Base-by-base conservation (phyloP, 2,329 filamentous ascomycete species). In the Penicillium frequentans region DNA sequence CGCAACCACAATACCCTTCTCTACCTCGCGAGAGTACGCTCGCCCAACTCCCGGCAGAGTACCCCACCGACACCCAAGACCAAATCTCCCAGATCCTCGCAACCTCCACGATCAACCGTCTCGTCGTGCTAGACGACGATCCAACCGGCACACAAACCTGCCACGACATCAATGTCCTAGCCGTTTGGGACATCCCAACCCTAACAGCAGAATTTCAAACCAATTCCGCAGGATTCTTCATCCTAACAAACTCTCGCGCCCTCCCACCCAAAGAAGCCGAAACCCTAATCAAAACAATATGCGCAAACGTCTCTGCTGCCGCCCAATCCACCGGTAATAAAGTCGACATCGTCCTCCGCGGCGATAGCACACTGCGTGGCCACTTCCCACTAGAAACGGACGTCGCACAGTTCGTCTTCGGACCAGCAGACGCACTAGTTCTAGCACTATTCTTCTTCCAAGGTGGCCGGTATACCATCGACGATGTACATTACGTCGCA, bases 71-170 rank as follows among this genome's bases (percentile, higher is more conserved):
- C 55, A 61, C 69, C 1, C 70, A 73, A 54, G 64, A 66, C 49
- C 68, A 71, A 51, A 72, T 73, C 49, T 60, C 67, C 26, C 52
- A 68, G 11, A 58, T 67, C 27, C 68, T 73, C 26, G 53, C 65
- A 43, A 67, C 64, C n/a, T 54, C 65, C 9, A 59, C 61, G 10
- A 59, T 65, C 50, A 70, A 66, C 39, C 70, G 68, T 4, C 68
- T 75, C 8, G 72, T 75, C 16, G 69, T 74, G 1, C 68, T 75
- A 27, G 82, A 85, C 52, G 83, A 85, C 57, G 82, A 85, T 54
- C 82, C 83, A 31, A 86, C 83, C 0, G 82, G 83, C n/a, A 86
- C 83, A 0, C 83, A 86, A 64, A 86, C 84, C n/a, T 85, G 83
- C 68, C 81, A 85, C 67, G 78, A 82, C 61, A 80, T 86, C 57